Evolutionary conservation across 805 yeast genomes (phyloP).

Genomic region (Hanseniaspora lachancei): DNA sequence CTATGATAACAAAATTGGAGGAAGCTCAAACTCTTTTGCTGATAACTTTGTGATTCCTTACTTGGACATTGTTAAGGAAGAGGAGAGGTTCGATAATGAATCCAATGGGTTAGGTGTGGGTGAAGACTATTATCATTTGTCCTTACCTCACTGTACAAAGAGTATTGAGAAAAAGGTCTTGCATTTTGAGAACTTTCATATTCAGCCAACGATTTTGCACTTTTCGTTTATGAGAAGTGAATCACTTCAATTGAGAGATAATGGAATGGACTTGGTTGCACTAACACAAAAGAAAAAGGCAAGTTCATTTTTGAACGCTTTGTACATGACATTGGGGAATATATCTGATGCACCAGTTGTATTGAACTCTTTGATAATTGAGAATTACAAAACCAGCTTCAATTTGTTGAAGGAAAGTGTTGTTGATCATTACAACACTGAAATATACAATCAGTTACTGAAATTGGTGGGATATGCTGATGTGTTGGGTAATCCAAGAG

Average conservation of each 20-base stretch:
- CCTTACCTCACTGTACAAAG: conserved; percentile 43
- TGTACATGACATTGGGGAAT: conserved; percentile 95
- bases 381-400: conserved; percentile 76
- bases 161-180: conserved; percentile 48
- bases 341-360: conserved; percentile 93
- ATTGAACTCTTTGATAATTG: conserved; percentile 73
- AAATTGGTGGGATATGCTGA: conserved; percentile 93
- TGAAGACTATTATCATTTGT: conserved; percentile 16
- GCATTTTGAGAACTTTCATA: conserved; percentile 81
- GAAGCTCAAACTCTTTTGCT: conserved; percentile 36
- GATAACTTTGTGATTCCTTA: conserved; percentile 25
- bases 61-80: conserved; percentile 16
- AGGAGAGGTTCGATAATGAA: background rate
- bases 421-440: conserved; percentile 79
- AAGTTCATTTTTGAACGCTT: conserved; percentile 59
- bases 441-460: conserved; percentile 80
- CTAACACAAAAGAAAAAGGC: conserved; percentile 25
- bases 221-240: conserved; percentile 86
- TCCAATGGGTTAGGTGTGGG: background rate
- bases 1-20: background rate
- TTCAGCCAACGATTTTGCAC: conserved; percentile 83
- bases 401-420: conserved; percentile 59
- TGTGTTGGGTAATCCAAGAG: conserved; percentile 92
- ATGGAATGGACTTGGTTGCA: conserved; percentile 6
- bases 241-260: conserved; percentile 15